Percentiles rank a stretch among this genome's conserved stretches.
These are phyloP conservation scores for Ambrosiella beaveri DNA, from an alignment of 2,329 filamentous ascomycete genomes.

Conservation along the genomic window DNA sequence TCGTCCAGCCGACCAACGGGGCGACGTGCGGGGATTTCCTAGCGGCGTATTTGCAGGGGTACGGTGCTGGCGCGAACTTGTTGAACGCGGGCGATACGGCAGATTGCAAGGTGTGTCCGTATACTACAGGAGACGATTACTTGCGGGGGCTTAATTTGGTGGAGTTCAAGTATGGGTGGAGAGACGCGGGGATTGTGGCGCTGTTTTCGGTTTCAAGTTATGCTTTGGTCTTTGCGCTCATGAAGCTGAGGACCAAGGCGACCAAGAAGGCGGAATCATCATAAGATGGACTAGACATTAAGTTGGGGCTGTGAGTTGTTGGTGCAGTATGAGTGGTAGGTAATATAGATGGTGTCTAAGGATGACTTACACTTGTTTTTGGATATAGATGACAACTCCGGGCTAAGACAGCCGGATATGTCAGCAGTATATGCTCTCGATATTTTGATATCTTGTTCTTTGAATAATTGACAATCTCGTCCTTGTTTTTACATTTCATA, in stretches of 20 bases:
- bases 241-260: slow-evolving; percentile 32
- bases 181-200: slow-evolving; percentile 42
- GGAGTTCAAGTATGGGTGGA: slow-evolving; percentile 48
- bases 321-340: background rate
- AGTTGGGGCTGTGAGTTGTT: background rate
- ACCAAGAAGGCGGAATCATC: slow-evolving; percentile 25
- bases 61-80: slow-evolving; percentile 32
- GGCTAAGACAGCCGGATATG: too few relatives aligned
- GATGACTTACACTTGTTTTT: too few relatives aligned
- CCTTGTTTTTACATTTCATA: too few relatives aligned
- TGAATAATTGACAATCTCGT: too few relatives aligned
- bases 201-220: slow-evolving; percentile 40
- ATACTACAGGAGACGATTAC: slow-evolving; percentile 39
- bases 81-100: slow-evolving; percentile 32
- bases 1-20: slow-evolving; percentile 15
- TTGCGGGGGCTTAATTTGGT: slow-evolving; percentile 40
- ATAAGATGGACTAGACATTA: background rate
- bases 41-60: slow-evolving; percentile 28
- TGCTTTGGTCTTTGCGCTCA: slow-evolving; percentile 26
- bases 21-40: slow-evolving; percentile 44
- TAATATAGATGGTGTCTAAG: too few relatives aligned
- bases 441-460: too few relatives aligned
- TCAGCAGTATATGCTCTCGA: too few relatives aligned
- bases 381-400: too few relatives aligned
- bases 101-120: slow-evolving; percentile 45